Conservation (phyloP, 345 rosid genomes). For the Brassica juncea region DNA sequence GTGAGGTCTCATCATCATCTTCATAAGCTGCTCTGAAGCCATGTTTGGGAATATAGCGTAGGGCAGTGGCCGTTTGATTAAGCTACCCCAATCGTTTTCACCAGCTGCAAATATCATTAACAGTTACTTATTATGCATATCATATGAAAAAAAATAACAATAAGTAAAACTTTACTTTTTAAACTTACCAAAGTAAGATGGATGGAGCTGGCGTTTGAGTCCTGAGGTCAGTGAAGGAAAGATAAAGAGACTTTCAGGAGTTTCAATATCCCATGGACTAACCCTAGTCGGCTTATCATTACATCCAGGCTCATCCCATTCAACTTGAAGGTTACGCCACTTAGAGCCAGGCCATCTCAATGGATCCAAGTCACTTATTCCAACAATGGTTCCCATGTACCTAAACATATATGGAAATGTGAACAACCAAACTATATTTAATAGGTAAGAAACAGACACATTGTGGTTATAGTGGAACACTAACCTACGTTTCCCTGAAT, state of each 20-base stretch:
- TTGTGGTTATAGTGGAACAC: not conserved
- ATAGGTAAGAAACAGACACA: not conserved
- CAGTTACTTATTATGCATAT: not conserved
- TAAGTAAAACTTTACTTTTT: not conserved
- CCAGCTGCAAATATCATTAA: conserved; percentile 47
- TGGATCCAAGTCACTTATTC: conserved; percentile 83
- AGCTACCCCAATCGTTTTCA: conserved; percentile 81
- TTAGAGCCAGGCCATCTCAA: conserved; percentile 97
- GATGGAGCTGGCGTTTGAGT: conserved; percentile 73
- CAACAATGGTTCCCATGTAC: conserved; percentile 96
- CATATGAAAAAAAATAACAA: not conserved
- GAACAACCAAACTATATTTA: conserved; percentile 7
- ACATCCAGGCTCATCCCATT: conserved; percentile 99
- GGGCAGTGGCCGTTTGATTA: conserved; percentile 72
- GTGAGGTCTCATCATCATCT: conserved; percentile 80
- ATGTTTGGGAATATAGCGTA: conserved; percentile 44
- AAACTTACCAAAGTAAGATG: conserved; percentile 47
- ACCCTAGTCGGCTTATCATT: conserved; percentile 87
- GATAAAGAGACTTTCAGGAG: conserved; percentile 97
- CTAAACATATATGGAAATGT: conserved; percentile 40
- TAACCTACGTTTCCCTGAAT: conserved; percentile 90
- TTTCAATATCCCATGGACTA: conserved; percentile 96
- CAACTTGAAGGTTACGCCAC: conserved; percentile 99
- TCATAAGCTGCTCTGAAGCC: conserved; percentile 67
- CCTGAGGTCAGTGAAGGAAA: conserved; percentile 93